Evolutionary conservation across 164 flowering plant genomes (phyloP).

Genomic region (Vitis rotundifolia): DNA sequence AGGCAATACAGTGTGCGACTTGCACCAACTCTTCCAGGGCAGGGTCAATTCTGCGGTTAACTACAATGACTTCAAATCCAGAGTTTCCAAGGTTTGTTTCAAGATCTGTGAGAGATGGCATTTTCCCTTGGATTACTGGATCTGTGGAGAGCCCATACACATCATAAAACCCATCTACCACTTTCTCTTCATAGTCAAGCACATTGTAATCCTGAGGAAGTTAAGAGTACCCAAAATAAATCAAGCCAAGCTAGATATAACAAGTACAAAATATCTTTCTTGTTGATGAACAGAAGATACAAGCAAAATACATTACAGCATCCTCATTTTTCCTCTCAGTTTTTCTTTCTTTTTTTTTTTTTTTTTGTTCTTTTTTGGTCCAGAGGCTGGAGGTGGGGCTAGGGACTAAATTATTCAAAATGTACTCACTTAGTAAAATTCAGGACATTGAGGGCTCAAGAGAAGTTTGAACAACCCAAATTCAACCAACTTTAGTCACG

Average conservation of each 20-base stretch:
- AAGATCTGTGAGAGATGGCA: slow-evolving; percentile 85
- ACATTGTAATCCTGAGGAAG: slow-evolving; percentile 72
- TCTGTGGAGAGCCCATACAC: slow-evolving; percentile 62
- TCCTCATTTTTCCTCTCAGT: too few species aligned
- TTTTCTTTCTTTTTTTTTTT: too few species aligned
- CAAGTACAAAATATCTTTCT: neutral
- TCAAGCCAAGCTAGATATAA: slow-evolving; percentile 4
- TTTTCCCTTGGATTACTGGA: slow-evolving; percentile 61
- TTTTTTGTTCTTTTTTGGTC: too few species aligned
- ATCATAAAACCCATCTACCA: slow-evolving; percentile 94
- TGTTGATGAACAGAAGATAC: neutral
- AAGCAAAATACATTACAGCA: neutral
- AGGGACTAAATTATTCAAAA: neutral
- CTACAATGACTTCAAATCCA: slow-evolving; percentile 78
- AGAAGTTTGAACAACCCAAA: neutral
- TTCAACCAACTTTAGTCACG: neutral
- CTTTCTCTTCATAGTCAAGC: slow-evolving; percentile 90
- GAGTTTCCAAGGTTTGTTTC: slow-evolving; percentile 61
- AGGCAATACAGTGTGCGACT: slow-evolving; percentile 79
- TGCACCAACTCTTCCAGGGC: slow-evolving; percentile 81
- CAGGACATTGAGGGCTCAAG: neutral
- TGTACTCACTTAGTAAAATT: neutral
- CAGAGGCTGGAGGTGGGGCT: too few species aligned
- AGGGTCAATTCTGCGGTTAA: slow-evolving; percentile 77
- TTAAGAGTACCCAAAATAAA: slow-evolving; percentile 14